Conservation (phyloP, 1,284 basidiomycete genomes). For the Ganoderma lingzhi region DNA sequence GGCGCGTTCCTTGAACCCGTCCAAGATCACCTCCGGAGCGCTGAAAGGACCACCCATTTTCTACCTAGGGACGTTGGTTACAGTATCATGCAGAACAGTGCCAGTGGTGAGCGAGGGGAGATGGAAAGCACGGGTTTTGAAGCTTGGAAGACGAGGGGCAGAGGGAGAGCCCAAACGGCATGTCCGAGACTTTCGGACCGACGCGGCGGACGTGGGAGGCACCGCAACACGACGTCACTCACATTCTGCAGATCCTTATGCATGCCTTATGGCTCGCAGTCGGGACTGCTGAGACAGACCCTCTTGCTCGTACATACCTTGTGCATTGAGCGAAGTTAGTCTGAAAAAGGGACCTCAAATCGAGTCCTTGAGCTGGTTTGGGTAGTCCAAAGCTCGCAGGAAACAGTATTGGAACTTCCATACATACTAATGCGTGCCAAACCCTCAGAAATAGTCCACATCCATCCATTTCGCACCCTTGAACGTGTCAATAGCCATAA, state of each 20-base stretch:
- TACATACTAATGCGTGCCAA: not conserved
- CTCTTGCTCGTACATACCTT: too few relatives aligned
- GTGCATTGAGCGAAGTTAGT: too few relatives aligned
- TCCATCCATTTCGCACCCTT: slow-evolving; percentile 5
- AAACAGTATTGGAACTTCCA: not conserved
- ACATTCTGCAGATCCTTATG: too few relatives aligned
- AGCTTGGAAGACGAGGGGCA: not conserved
- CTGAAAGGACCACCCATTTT: slow-evolving; percentile 48
- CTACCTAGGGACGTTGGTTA: not conserved
- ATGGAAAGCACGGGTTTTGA: not conserved
- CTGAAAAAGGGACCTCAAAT: too few relatives aligned
- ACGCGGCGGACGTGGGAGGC: not conserved
- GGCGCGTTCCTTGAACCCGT: slow-evolving; percentile 56
- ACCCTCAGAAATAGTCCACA: not conserved
- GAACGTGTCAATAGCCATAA: slow-evolving; percentile 9
- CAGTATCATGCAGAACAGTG: not conserved
- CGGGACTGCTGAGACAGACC: too few relatives aligned
- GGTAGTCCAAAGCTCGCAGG: not conserved
- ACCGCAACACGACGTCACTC: not conserved
- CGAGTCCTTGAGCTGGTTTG: too few relatives aligned
- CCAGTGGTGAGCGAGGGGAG: not conserved
- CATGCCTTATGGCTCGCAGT: too few relatives aligned
- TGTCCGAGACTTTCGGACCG: slow-evolving; percentile 7
- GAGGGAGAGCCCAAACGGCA: not conserved
- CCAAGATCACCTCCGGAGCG: slow-evolving; percentile 47